A percentile compares a stretch with the other conserved stretches of the same genome.
phyloP scores from a whole-genome alignment of 2,329 filamentous ascomycete species.

The Sporothrix phasma region DNA sequence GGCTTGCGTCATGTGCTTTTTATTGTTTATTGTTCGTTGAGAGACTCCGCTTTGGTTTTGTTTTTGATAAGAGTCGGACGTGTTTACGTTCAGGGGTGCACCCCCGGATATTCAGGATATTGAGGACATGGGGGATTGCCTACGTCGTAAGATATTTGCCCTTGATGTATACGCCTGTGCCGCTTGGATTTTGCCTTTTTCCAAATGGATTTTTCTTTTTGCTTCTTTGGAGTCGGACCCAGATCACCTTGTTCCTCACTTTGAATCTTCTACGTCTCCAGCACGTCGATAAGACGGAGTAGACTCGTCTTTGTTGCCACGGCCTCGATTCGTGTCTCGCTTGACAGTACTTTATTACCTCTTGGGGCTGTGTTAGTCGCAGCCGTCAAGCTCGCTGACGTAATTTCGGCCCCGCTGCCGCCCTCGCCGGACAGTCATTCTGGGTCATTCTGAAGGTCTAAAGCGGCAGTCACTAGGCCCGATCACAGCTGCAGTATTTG shows the following conservation, averaged over 20 bases:
- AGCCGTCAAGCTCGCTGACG: constrained; percentile 11
- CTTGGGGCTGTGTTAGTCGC: neutral
- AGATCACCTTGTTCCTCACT: too few species aligned
- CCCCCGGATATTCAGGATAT: constrained; percentile 4
- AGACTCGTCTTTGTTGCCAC: neutral
- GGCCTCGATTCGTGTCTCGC: neutral
- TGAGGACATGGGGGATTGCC: too few species aligned
- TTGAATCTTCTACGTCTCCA: too few species aligned
- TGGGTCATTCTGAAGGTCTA: neutral
- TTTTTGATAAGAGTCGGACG: neutral
- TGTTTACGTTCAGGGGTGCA: too few species aligned
- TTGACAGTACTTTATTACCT: neutral
- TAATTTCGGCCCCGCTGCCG: constrained; percentile 11
- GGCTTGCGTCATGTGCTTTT: neutral
- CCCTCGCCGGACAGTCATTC: constrained; percentile 8
- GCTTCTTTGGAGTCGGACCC: neutral
- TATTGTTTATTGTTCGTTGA: neutral
- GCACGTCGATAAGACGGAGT: too few species aligned
- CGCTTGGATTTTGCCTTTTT: neutral
- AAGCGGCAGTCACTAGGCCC: neutral
- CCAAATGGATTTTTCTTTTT: neutral
- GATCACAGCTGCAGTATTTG: neutral
- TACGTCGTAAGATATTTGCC: too few species aligned
- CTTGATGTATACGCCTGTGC: too few species aligned
- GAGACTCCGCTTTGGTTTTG: neutral